These are phyloP conservation scores for Aureobasidium sp. DNA, from an alignment of 2,329 filamentous ascomycete genomes.

Conservation along the genomic window DNA sequence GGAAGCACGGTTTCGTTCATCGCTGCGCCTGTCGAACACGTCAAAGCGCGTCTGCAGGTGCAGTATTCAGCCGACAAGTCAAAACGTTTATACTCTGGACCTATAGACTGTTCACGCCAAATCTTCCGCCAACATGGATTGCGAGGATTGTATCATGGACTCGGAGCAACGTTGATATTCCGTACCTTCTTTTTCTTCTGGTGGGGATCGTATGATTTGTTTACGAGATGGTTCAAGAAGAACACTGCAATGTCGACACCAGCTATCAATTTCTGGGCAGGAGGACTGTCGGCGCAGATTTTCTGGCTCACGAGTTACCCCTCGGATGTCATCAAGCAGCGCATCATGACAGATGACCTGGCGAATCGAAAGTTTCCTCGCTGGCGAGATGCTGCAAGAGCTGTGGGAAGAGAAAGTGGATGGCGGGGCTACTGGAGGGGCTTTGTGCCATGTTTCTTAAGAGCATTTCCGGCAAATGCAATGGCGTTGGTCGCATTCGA, in stretches of 20 bases:
- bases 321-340: slow-evolving; percentile 88
- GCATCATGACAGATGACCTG: slow-evolving; percentile 91
- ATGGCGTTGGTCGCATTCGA: slow-evolving; percentile 92
- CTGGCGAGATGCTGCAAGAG: slow-evolving; percentile 73
- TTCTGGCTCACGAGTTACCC: slow-evolving; percentile 95
- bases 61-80: slow-evolving; percentile 80
- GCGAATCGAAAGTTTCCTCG: slow-evolving; percentile 64
- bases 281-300: slow-evolving; percentile 82
- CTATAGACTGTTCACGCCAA: slow-evolving; percentile 73
- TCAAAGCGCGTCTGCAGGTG: slow-evolving; percentile 89
- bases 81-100: slow-evolving; percentile 74
- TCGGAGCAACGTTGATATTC: slow-evolving; percentile 80
- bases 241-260: slow-evolving; percentile 67
- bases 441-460: slow-evolving; percentile 85
- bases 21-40: slow-evolving; percentile 87
- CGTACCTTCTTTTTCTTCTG: slow-evolving; percentile 94
- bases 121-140: slow-evolving; percentile 63
- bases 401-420: slow-evolving; percentile 71
- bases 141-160: slow-evolving; percentile 74
- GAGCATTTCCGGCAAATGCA: slow-evolving; percentile 93
- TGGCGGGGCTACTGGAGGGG: slow-evolving; percentile 81
- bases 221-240: slow-evolving; percentile 61
- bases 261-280: slow-evolving; percentile 93
- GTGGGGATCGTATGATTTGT: slow-evolving; percentile 92
- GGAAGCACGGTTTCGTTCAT: slow-evolving; percentile 88